Evolutionary conservation across 2,329 filamentous ascomycete genomes (phyloP).

Genomic region (Samsoniella hepiali): DNA sequence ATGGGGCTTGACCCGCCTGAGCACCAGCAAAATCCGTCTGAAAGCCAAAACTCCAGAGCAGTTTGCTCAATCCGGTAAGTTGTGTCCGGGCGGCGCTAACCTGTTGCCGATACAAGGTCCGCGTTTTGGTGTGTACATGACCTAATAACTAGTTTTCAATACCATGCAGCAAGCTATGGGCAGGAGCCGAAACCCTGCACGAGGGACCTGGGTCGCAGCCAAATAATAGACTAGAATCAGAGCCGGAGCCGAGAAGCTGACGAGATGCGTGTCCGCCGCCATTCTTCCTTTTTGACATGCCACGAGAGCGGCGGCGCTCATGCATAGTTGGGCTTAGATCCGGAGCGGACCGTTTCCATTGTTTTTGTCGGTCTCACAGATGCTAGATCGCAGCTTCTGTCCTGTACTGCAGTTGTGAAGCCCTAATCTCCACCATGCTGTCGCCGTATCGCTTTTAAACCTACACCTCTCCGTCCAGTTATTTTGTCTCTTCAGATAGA

Average conservation of each 20-base stretch:
- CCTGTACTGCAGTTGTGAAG: too few relatives aligned
- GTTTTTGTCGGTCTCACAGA: not conserved
- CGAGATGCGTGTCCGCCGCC: not conserved
- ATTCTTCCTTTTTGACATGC: not conserved
- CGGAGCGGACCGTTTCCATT: conserved; percentile 2
- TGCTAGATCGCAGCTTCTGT: not conserved
- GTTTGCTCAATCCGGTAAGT: not conserved
- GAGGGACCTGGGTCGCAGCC: not conserved
- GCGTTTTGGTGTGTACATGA: not conserved
- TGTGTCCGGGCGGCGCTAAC: not conserved
- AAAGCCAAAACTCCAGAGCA: not conserved
- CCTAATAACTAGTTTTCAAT: too few relatives aligned
- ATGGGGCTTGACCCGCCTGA: not conserved
- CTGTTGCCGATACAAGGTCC: not conserved
- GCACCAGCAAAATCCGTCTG: not conserved
- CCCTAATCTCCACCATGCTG: not conserved
- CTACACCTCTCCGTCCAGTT: not conserved
- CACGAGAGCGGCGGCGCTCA: not conserved
- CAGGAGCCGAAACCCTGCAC: not conserved
- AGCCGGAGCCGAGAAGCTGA: not conserved
- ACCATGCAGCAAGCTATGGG: not conserved
- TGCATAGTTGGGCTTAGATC: not conserved
- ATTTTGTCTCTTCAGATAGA: not conserved
- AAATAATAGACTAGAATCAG: not conserved
- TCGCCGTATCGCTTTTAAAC: too few relatives aligned